Base-by-base conservation (phyloP, 2,329 filamentous ascomycete species). In the Apiospora rasikravindrae region DNA sequence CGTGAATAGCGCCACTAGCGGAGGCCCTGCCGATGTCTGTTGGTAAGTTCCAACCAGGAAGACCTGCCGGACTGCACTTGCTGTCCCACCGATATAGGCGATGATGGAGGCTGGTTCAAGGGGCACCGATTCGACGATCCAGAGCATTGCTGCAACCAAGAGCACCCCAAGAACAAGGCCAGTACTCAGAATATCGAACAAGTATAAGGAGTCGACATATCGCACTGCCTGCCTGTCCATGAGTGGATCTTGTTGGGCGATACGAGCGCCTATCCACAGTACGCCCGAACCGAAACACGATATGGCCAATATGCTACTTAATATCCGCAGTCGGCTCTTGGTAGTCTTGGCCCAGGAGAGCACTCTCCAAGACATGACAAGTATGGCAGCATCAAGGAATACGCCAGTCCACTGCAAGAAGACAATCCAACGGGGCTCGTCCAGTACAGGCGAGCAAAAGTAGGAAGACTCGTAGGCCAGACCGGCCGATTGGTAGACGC, bases 331-430 rank as follows among this genome's bases (percentile, higher is more conserved):
- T 3, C 86, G 84, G 44, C 80, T 78, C 73, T 83, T 86, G 7
- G 85, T 84, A 0, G 86, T 87, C 53, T 85, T 83, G 0, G 85
- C 81, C 86, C 87, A 88, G 16, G 84, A 83, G 6, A 90, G 77
- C 4, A 88, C 81, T 47, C 87, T 84, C 87, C 88, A 89, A 2
- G 83, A 73, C 13, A 88, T 77, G n/a, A 88, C 76, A 26, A 86
- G 76, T 69, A 88, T 84, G 51, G 79, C 71, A 8, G 84, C 82
- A 74, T 90, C 88, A 6, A 88, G 79, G 29, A 83, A 72, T 24
- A 89, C 77, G 0, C 86, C 85, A 1, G 82, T 24, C 67, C 83
- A 80, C 73, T 89, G 88, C 8, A 86, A 75, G n/a, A 81, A 73
- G 0, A 85, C 74, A 1, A 84, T 79, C 24, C 77, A 77, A 5